A percentile compares a stretch with the other conserved stretches of the same genome.
These are phyloP conservation scores for Alternaria incomplexa DNA, from an alignment of 2,329 filamentous ascomycete species.

Conservation along the genomic window DNA sequence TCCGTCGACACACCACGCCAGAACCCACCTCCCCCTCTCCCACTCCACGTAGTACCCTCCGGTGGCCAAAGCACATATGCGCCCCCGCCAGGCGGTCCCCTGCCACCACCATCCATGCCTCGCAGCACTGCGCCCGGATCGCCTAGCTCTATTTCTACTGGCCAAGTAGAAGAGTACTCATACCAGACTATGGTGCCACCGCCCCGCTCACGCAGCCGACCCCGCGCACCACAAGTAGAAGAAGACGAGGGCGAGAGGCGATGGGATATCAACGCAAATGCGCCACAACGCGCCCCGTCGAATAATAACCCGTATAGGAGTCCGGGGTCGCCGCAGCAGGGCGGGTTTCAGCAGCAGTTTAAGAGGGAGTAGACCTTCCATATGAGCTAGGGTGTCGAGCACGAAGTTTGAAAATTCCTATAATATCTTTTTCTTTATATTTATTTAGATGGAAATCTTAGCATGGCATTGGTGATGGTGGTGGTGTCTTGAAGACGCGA, in stretches of 20 bases:
- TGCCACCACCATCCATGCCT: slow-evolving; percentile 16
- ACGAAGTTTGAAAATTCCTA: neutral
- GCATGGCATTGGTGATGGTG: neutral
- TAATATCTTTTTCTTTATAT: neutral
- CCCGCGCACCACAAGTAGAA: slow-evolving; percentile 20
- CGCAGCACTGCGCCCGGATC: slow-evolving; percentile 35
- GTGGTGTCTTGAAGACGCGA: neutral
- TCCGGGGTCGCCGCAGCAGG: slow-evolving; percentile 4
- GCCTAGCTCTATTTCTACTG: slow-evolving; percentile 42
- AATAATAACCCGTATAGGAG: slow-evolving; percentile 24
- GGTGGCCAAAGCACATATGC: slow-evolving; percentile 31
- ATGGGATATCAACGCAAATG: slow-evolving; percentile 12
- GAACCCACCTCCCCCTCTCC: slow-evolving; percentile 36
- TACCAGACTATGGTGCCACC: slow-evolving; percentile 43
- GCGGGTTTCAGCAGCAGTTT: neutral
- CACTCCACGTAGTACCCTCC: slow-evolving; percentile 33
- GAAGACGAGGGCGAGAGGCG: slow-evolving; percentile 24
- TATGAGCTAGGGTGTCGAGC: neutral
- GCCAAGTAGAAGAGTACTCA: slow-evolving; percentile 40
- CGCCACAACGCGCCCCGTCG: neutral
- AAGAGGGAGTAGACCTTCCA: slow-evolving; percentile 15
- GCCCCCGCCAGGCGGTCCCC: slow-evolving; percentile 20
- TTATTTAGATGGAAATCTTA: neutral
- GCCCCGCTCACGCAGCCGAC: slow-evolving; percentile 29
- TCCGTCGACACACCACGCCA: slow-evolving; percentile 27